Percentiles rank a stretch among this genome's conserved stretches.
These are phyloP conservation scores for Saturnispora zaruensis DNA, from an alignment of 805 yeast genomes.

Conservation along the genomic window DNA sequence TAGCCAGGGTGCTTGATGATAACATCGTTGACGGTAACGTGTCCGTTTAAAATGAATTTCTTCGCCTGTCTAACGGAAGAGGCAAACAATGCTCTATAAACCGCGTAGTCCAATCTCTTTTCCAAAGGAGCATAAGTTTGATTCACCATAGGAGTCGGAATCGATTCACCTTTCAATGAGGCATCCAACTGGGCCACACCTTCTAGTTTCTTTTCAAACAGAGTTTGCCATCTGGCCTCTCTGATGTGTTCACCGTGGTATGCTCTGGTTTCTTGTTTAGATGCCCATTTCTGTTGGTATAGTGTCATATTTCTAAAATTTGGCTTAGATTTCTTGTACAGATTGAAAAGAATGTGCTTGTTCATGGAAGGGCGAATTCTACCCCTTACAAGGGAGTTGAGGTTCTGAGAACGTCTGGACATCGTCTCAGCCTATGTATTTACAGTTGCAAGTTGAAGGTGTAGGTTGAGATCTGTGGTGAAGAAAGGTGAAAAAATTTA, in stretches of 20 bases:
- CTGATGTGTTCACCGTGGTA: conserved; percentile 93
- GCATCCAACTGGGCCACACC: conserved; percentile 89
- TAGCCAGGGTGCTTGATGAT: conserved; percentile 71
- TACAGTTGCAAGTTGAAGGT: neutral
- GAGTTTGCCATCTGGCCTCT: conserved; percentile 69
- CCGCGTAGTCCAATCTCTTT: conserved; percentile 79
- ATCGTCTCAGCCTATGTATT: conserved; percentile 11
- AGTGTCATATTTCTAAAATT: conserved; percentile 55
- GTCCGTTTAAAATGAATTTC: conserved; percentile 71
- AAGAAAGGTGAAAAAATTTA: neutral
- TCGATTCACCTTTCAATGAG: conserved; percentile 51
- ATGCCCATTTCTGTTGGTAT: conserved; percentile 85
- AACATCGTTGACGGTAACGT: conserved; percentile 81
- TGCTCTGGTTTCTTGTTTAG: conserved; percentile 86
- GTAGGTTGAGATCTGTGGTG: neutral
- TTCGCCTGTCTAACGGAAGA: conserved; percentile 91
- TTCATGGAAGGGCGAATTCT: conserved; percentile 83
- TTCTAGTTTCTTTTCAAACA: conserved; percentile 61
- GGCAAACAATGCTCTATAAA: conserved; percentile 90
- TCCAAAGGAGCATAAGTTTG: conserved; percentile 88
- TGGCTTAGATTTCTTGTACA: conserved; percentile 60
- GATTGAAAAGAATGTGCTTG: conserved; percentile 82
- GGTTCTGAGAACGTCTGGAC: conserved; percentile 26
- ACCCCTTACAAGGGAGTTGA: conserved; percentile 27
- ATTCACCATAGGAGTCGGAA: conserved; percentile 66